These are phyloP conservation scores for Neofusicoccum umdonicola DNA, from an alignment of 2,329 filamentous ascomycete genomes.

Conservation along the genomic window DNA sequence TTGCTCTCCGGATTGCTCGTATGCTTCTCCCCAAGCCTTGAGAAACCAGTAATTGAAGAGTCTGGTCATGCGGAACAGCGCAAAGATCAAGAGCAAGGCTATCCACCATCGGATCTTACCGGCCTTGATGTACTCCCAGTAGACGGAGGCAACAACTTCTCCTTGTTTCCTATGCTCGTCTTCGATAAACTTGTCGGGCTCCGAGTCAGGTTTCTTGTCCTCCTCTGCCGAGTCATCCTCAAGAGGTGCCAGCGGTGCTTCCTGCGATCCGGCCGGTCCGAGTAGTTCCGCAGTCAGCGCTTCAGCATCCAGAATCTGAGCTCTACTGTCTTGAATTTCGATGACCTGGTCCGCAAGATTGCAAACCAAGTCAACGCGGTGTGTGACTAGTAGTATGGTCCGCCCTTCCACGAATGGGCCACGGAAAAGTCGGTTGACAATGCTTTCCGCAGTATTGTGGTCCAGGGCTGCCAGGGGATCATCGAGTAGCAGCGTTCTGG, in stretches of 20 bases:
- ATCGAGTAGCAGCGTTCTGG: constrained; percentile 56
- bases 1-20: constrained; percentile 40
- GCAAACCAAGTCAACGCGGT: constrained; percentile 68
- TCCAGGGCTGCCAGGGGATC: constrained; percentile 61
- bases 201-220: constrained; percentile 1
- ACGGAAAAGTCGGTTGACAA: constrained; percentile 57
- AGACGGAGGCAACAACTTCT: constrained; percentile 71
- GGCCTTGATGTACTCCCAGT: constrained; percentile 82
- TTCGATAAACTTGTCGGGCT: constrained; percentile 72
- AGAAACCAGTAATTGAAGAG: constrained; percentile 75
- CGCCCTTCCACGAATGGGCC: constrained; percentile 55
- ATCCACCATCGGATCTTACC: constrained; percentile 74
- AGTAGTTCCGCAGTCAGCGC: constrained; percentile 1
- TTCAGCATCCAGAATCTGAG: constrained; percentile 37
- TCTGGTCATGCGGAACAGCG: constrained; percentile 61
- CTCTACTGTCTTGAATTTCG: constrained; percentile 63
- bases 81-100: constrained; percentile 61
- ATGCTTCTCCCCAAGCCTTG: constrained; percentile 83
- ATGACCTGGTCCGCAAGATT: constrained; percentile 72
- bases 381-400: constrained; percentile 60
- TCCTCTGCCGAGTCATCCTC: constrained; percentile 23
- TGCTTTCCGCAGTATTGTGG: constrained; percentile 62
- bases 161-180: constrained; percentile 74
- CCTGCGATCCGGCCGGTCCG: not conserved
- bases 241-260: constrained; percentile 15